These are phyloP conservation scores for Pythium coloratum DNA, from an alignment of 352 stramenopile species.

Conservation along the genomic window DNA sequence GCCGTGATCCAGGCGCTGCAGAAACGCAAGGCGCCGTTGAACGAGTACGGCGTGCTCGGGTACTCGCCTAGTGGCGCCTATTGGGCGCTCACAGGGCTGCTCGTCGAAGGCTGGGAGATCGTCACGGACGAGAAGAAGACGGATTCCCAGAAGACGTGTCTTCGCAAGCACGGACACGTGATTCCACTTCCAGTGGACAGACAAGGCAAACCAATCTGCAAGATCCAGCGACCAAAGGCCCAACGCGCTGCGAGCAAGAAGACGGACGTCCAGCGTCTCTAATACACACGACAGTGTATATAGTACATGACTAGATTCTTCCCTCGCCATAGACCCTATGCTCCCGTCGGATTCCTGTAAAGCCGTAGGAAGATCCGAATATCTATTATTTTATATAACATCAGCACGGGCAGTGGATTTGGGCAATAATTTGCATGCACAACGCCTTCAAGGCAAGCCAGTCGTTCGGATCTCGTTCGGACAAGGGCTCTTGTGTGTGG, in stretches of 20 bases:
- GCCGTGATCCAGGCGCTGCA: background rate
- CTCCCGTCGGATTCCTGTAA: too few species aligned
- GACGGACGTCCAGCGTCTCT: background rate
- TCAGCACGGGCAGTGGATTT: constrained; percentile 9
- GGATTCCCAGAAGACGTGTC: background rate
- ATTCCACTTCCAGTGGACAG: background rate
- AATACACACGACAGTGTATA: too few species aligned
- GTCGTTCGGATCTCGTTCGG: background rate
- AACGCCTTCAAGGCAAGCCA: constrained; percentile 3
- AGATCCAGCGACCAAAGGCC: background rate
- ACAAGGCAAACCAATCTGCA: background rate
- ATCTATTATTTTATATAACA: too few species aligned
- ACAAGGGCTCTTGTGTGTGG: background rate
- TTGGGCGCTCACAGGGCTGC: background rate
- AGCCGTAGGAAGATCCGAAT: too few species aligned
- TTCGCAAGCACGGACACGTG: background rate
- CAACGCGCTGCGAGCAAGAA: background rate
- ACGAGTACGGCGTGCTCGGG: background rate
- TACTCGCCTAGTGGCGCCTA: background rate
- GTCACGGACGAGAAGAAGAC: background rate
- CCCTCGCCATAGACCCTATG: too few species aligned
- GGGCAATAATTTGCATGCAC: background rate
- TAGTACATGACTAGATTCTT: too few species aligned
- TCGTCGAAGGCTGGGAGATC: background rate
- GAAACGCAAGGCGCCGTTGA: background rate